These are phyloP conservation scores for sorghum (Sorghum bicolor) DNA, from an alignment of 176 grass and related monocot species.

Conservation along the genomic window DNA sequence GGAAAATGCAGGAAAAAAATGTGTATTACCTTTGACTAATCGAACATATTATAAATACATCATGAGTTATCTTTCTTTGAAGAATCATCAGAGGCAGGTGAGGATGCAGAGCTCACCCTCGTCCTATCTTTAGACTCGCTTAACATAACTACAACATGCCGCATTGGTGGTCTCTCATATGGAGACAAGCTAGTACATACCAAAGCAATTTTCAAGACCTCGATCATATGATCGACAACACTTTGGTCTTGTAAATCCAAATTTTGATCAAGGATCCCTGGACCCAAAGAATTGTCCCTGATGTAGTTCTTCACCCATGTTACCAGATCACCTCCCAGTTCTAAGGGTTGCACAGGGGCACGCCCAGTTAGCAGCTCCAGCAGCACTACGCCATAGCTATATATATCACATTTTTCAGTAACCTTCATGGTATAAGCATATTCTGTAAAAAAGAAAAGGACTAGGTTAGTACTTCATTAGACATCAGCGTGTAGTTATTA, in stretches of 20 bases:
- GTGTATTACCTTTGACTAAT: constrained; percentile 32
- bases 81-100: constrained; percentile 68
- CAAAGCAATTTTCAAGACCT: constrained; percentile 92
- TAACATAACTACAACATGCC: constrained; percentile 96
- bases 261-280: constrained; percentile 65
- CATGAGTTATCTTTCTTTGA: constrained; percentile 62
- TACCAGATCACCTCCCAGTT: constrained; percentile 88
- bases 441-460: constrained; percentile 51
- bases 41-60: constrained; percentile 36
- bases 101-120: constrained; percentile 53
- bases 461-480: constrained; percentile 1
- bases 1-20: constrained; percentile 21
- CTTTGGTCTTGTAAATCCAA: constrained; percentile 65
- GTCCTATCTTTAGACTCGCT: constrained; percentile 84
- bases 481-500: neutral
- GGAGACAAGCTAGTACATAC: constrained; percentile 87
- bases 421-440: constrained; percentile 99
- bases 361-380: constrained; percentile 89
- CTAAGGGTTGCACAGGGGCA: constrained; percentile 83
- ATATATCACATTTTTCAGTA: constrained; percentile 91
- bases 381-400: constrained; percentile 92
- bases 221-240: constrained; percentile 76
- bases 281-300: constrained; percentile 66
- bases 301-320: constrained; percentile 93
- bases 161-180: constrained; percentile 82